A percentile compares a stretch with the other conserved stretches of the same genome.
Evolutionary conservation across 257 asterid genomes (phyloP).

Genomic region (Galeopsis tetrahit): DNA sequence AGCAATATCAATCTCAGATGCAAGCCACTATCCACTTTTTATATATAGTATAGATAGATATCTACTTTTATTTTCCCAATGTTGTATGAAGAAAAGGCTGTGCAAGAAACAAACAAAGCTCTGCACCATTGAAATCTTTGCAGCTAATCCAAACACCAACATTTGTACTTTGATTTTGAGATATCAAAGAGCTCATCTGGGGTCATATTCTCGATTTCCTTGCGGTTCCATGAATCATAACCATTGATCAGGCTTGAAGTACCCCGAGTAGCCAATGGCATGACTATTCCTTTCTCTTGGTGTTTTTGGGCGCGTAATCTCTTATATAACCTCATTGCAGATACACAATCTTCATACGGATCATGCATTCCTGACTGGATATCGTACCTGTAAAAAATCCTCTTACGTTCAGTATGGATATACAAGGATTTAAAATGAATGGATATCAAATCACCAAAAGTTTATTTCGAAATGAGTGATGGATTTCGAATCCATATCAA

Average conservation of each 20-base stretch:
- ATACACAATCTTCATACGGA: slow-evolving; percentile 57
- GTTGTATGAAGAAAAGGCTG: neutral
- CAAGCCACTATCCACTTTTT: too few relatives aligned
- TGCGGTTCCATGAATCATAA: slow-evolving; percentile 34
- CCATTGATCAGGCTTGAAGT: slow-evolving; percentile 7
- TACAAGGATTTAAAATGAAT: neutral
- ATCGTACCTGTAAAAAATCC: slow-evolving; percentile 40
- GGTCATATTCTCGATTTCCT: slow-evolving; percentile 44
- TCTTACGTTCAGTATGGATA: too few relatives aligned
- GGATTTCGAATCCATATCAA: neutral
- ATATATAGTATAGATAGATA: neutral
- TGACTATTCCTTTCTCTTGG: slow-evolving; percentile 27
- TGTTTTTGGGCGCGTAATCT: slow-evolving; percentile 53
- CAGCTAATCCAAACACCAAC: slow-evolving; percentile 62
- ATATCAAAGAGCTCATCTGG: slow-evolving; percentile 50
- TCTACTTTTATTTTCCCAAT: neutral
- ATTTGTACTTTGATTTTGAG: slow-evolving; percentile 51
- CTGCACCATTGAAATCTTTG: neutral
- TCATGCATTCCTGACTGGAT: slow-evolving; percentile 55
- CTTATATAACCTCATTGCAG: slow-evolving; percentile 57
- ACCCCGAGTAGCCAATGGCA: slow-evolving; percentile 26
- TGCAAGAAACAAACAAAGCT: neutral
- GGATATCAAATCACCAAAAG: neutral
- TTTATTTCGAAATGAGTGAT: neutral
- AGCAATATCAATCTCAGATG: too few relatives aligned